phyloP scores from a whole-genome alignment of 371 early-diverging fungal genomes.

The Mucor saturninus region DNA sequence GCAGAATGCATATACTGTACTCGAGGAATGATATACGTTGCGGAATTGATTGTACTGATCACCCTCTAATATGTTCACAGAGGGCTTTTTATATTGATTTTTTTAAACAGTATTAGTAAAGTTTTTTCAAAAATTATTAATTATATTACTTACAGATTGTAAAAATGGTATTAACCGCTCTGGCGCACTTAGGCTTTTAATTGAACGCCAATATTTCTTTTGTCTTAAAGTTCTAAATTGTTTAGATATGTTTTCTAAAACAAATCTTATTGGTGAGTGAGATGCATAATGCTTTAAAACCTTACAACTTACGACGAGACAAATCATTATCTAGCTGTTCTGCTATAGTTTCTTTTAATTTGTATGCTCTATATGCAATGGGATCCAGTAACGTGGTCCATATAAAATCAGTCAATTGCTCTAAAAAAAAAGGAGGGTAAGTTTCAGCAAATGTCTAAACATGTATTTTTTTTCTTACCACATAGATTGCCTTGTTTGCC shows the following conservation, averaged over 20 bases:
- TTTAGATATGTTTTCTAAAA: constrained; percentile 35
- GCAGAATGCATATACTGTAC: constrained; percentile 44
- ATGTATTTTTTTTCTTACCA: constrained; percentile 22
- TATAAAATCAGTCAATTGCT: constrained; percentile 39
- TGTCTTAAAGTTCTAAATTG: constrained; percentile 52
- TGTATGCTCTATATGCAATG: constrained; percentile 41
- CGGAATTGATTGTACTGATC: constrained; percentile 30
- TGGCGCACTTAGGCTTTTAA: constrained; percentile 51
- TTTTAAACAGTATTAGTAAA: constrained; percentile 1
- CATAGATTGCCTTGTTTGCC: constrained; percentile 29
- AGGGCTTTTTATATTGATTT: constrained; percentile 10
- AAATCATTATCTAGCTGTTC: constrained; percentile 32
- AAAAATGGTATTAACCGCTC: constrained; percentile 58
- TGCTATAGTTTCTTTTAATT: constrained; percentile 24
- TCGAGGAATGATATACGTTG: constrained; percentile 41
- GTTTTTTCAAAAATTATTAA: too few relatives aligned
- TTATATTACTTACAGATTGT: constrained; percentile 31
- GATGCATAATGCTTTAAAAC: not conserved
- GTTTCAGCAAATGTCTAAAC: not conserved
- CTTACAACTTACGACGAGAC: constrained; percentile 31
- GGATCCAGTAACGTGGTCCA: constrained; percentile 54
- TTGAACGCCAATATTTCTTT: constrained; percentile 62
- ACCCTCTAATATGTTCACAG: constrained; percentile 37
- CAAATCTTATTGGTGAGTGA: not conserved
- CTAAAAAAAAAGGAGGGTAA: constrained; percentile 15